phyloP scores from a whole-genome alignment of 129 eudicot species.

The Centella asiatica region DNA sequence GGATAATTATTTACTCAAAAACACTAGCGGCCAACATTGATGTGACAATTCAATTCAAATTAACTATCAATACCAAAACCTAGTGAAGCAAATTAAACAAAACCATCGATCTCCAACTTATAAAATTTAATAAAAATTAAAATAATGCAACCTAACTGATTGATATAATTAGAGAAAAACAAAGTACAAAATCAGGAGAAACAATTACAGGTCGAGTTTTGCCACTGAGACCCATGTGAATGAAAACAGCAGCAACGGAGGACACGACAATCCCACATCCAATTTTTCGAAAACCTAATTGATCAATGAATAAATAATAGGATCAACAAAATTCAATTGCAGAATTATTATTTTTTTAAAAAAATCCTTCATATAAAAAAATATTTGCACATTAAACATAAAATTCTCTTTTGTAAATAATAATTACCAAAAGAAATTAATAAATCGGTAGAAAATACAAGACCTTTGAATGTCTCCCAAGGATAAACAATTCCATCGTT shows the following conservation, averaged over 20 bases:
- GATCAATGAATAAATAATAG: neutral
- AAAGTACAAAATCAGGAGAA: neutral
- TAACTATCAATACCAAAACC: no score
- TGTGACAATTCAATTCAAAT: no score
- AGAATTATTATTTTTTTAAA: no score
- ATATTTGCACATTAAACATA: no score
- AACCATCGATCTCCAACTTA: no score
- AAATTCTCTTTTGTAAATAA: no score
- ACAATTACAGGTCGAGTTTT: slow-evolving; percentile 74
- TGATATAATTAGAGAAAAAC: neutral
- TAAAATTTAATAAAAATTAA: neutral
- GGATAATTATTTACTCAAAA: no score
- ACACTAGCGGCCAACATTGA: no score
- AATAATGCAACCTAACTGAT: neutral
- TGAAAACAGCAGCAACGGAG: slow-evolving; percentile 40
- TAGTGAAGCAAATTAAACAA: no score
- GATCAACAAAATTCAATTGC: neutral
- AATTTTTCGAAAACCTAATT: slow-evolving; percentile 66
- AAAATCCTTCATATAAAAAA: neutral
- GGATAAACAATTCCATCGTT: slow-evolving; percentile 68
- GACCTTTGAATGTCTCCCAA: slow-evolving; percentile 67
- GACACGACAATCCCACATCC: slow-evolving; percentile 64
- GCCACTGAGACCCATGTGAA: slow-evolving; percentile 56
- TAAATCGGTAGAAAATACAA: neutral
- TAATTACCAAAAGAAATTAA: neutral